Conservation (phyloP, 345 rosid species). For the Litchi chinensis region DNA sequence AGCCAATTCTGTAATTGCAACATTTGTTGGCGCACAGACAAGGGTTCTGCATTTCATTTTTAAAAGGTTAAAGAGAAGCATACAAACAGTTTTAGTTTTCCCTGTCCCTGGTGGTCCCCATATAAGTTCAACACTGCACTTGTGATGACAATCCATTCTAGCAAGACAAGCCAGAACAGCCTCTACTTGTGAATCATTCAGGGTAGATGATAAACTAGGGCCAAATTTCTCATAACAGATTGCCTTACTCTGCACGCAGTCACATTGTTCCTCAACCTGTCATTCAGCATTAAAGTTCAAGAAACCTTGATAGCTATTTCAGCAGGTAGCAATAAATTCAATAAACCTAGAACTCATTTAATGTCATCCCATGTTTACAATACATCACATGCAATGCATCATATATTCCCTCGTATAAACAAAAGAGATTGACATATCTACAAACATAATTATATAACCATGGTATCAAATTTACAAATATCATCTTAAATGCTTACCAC, state of each 20-base stretch:
- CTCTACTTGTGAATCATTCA: neutral
- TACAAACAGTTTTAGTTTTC: neutral
- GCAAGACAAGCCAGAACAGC: neutral
- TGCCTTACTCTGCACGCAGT: neutral
- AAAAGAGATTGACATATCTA: neutral
- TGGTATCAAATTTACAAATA: neutral
- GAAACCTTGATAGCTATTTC: neutral
- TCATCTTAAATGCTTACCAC: slow-evolving; percentile 30
- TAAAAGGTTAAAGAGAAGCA: neutral
- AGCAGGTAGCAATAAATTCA: neutral
- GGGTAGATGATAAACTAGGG: neutral
- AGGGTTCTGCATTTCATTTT: neutral
- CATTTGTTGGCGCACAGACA: neutral
- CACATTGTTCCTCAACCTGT: neutral
- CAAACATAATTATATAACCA: neutral
- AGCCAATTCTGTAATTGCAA: neutral
- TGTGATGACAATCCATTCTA: neutral
- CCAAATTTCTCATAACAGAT: neutral
- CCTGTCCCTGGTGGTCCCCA: neutral
- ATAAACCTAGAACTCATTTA: neutral
- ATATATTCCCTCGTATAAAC: neutral
- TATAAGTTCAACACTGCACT: neutral
- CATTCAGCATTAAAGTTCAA: neutral
- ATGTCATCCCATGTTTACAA: neutral
- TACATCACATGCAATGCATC: neutral